A percentile compares a stretch with the other conserved stretches of the same genome.
These are phyloP conservation scores for Basidiobolus meristosporus DNA, from an alignment of 371 early-diverging fungal species.

Conservation along the genomic window DNA sequence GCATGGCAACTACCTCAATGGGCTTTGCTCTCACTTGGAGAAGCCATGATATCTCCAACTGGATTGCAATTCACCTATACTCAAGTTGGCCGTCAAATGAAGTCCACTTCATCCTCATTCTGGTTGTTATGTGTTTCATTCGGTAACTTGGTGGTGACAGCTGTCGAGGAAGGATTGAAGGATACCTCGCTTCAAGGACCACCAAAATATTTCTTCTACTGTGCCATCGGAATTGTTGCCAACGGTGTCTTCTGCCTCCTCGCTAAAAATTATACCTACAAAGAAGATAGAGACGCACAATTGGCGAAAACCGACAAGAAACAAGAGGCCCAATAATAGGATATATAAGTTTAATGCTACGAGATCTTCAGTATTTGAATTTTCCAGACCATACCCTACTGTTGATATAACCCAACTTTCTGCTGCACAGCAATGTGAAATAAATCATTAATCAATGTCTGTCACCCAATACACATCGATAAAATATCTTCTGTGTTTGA, in stretches of 20 bases:
- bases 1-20: slow-evolving; percentile 28
- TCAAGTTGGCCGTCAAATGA: too few relatives aligned
- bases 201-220: too few relatives aligned
- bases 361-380: too few relatives aligned
- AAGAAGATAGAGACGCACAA: neutral
- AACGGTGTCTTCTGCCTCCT: neutral
- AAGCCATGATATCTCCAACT: slow-evolving; percentile 27
- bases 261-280: neutral
- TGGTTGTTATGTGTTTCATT: slow-evolving; percentile 14
- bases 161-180: neutral
- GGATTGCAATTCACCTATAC: slow-evolving; percentile 41
- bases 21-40: slow-evolving; percentile 29
- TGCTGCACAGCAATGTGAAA: too few relatives aligned
- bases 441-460: too few relatives aligned
- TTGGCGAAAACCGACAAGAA: too few relatives aligned
- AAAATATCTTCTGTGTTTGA: too few relatives aligned
- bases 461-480: too few relatives aligned
- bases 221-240: neutral
- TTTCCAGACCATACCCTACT: too few relatives aligned
- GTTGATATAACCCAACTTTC: too few relatives aligned
- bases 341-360: too few relatives aligned
- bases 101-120: slow-evolving; percentile 10
- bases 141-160: slow-evolving; percentile 4
- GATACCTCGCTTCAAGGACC: neutral
- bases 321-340: too few relatives aligned